Evolutionary conservation across 2,329 filamentous ascomycete genomes (phyloP).

Genomic region (Sarocladiaceae sp.): DNA sequence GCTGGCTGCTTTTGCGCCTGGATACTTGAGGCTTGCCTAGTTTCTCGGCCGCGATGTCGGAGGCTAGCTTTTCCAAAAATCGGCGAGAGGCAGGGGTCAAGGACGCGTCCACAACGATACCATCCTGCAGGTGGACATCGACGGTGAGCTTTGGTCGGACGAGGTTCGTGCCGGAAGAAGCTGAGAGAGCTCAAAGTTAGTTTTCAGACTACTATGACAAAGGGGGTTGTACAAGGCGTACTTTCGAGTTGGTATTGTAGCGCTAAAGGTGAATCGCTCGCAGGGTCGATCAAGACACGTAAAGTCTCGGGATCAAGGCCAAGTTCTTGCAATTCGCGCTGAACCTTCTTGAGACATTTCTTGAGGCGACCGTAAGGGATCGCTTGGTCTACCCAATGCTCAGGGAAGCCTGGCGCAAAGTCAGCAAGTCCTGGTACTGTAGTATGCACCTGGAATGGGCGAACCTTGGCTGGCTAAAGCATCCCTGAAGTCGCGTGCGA

Average conservation of each 20-base stretch:
- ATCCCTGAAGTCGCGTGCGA: slow-evolving; percentile 73
- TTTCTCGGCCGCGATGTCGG: slow-evolving; percentile 27
- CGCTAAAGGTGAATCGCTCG: slow-evolving; percentile 40
- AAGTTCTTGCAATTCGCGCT: slow-evolving; percentile 63
- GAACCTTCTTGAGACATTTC: slow-evolving; percentile 81
- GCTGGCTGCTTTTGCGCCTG: not conserved
- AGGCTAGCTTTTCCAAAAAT: slow-evolving; percentile 58
- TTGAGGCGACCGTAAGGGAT: slow-evolving; percentile 84
- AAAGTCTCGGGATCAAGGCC: slow-evolving; percentile 71
- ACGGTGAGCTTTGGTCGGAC: slow-evolving; percentile 69
- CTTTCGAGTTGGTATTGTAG: slow-evolving; percentile 54
- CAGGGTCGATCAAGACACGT: slow-evolving; percentile 54
- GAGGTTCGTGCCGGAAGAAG: slow-evolving; percentile 33
- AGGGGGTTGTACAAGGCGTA: slow-evolving; percentile 18
- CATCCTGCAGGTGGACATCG: slow-evolving; percentile 62
- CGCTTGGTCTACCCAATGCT: slow-evolving; percentile 67
- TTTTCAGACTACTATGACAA: not conserved
- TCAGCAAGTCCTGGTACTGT: not conserved
- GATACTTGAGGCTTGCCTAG: not conserved
- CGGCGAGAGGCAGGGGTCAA: slow-evolving; percentile 61
- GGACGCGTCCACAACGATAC: slow-evolving; percentile 63
- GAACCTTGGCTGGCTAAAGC: slow-evolving; percentile 59
- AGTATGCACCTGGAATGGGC: slow-evolving; percentile 7
- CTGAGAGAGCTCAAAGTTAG: slow-evolving; percentile 19
- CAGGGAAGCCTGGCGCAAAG: slow-evolving; percentile 56